Percentiles rank a stretch among this genome's conserved stretches.
phyloP scores from a whole-genome alignment of 1,284 basidiomycete species.

The Megacollybia platyphylla region DNA sequence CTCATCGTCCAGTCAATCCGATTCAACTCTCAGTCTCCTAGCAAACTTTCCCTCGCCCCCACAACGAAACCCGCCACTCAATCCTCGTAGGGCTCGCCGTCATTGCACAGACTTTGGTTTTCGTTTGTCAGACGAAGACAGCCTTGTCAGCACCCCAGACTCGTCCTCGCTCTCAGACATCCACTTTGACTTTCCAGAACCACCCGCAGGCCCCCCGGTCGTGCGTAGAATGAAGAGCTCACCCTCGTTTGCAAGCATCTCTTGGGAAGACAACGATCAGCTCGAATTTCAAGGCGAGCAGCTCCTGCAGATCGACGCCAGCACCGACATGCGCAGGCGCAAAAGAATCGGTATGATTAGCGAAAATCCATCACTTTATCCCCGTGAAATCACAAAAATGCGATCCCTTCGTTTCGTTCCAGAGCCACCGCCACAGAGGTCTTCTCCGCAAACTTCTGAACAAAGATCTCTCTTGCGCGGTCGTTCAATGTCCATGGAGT shows the following conservation, averaged over 20 bases:
- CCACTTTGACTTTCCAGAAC: constrained; percentile 26
- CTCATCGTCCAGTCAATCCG: background rate
- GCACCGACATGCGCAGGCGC: background rate
- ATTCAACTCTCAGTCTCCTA: background rate
- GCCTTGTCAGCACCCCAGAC: constrained; percentile 11
- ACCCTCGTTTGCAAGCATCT: constrained; percentile 19
- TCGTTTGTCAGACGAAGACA: background rate
- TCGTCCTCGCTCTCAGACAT: constrained; percentile 18
- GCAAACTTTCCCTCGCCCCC: background rate
- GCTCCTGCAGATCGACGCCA: background rate
- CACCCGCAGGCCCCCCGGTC: constrained; percentile 24
- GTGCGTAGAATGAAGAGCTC: constrained; percentile 29
- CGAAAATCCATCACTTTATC: background rate
- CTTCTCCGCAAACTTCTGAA: constrained; percentile 10
- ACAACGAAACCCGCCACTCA: constrained; percentile 12
- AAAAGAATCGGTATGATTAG: background rate
- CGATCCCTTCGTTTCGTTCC: constrained; percentile 6
- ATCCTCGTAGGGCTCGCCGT: constrained; percentile 18
- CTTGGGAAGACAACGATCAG: background rate
- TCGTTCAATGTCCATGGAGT: constrained; percentile 8
- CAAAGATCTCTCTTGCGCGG: constrained; percentile 7
- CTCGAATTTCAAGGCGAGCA: constrained; percentile 4
- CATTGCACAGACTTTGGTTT: constrained; percentile 21
- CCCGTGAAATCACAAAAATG: constrained; percentile 6
- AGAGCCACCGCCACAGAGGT: constrained; percentile 8